Base-by-base conservation (phyloP, 306 rosid genomes). In the Quillaja saponaria region DNA sequence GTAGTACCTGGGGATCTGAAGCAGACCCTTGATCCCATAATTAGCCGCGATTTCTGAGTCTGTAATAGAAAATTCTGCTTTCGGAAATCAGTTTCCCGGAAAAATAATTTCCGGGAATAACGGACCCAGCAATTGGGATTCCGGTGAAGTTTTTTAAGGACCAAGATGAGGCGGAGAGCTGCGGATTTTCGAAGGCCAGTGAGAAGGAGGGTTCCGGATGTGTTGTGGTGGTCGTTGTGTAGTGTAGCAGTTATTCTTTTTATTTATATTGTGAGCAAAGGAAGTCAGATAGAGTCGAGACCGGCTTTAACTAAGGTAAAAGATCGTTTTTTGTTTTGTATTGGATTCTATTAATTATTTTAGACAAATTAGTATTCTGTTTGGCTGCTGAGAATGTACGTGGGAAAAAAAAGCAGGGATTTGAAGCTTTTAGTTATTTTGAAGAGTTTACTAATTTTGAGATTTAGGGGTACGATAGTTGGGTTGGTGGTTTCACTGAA, bases 141-240 rank as follows among this genome's bases (percentile, higher is more conserved):
- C 58, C 34, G 31, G 33, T 34, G 59, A 37, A 56, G 41, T 63
- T 13, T 47, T 25, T 38, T 21, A 59, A 35, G 33, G 49, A 15
- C 13, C 58, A 66, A 55, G 3, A 91, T 91, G 98, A 81, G 98
- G 81, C 82, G 98, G 67, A 80, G 96, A 68, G 69, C 84, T 17
- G 57, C 71, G 72, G 95, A 88, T 69, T 82, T 77, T 67, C 96
- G 98, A 20, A 63, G 98, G 80, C 88, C 97, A 7, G 84, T 55
- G 55, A 71, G 95, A 78, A 80, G 88, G 73, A 85, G 84, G 82
- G 79, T 91, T 35, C 82, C 92, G 18, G 94, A 84, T 75, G 84
- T 66, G 4, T 61, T 80, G 5, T 91, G 95, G 96, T 85, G 84
- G 85, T 76, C 74, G 55, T 70, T 91, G 71, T 88, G 87, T 28